Conservation (phyloP, 1,139 yeast species). For the Barnettozyma hawaiiensis region DNA sequence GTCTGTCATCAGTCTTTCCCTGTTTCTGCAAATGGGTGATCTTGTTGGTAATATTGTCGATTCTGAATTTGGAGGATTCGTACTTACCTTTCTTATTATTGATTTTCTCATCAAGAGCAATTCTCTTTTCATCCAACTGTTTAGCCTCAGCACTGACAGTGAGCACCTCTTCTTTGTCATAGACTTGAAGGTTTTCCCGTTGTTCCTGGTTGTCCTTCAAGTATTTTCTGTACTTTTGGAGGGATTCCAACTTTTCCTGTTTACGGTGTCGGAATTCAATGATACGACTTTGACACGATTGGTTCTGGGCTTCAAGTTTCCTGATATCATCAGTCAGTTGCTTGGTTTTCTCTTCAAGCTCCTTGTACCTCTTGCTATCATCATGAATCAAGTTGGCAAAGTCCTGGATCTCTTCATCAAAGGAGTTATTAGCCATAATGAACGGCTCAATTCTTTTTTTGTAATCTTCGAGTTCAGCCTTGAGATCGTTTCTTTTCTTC, state of each 20-base stretch:
- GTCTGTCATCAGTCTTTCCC: conserved; percentile 46
- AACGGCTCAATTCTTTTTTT: conserved; percentile 29
- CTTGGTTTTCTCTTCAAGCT: neutral
- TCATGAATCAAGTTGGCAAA: conserved; percentile 14
- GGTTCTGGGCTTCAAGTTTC: conserved; percentile 24
- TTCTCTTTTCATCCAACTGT: conserved; percentile 6
- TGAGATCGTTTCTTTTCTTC: conserved; percentile 38
- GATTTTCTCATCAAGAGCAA: conserved; percentile 6
- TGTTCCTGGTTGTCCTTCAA: conserved; percentile 24
- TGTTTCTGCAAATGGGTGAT: conserved; percentile 23
- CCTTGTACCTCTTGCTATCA: conserved; percentile 2
- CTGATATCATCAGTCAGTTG: conserved; percentile 15
- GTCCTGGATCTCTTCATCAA: conserved; percentile 16
- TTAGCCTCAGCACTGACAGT: conserved; percentile 4
- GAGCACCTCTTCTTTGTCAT: conserved; percentile 17
- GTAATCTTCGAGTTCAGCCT: conserved; percentile 32
- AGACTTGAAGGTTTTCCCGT: conserved; percentile 24
- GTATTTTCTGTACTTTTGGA: conserved; percentile 22
- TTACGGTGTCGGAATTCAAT: conserved; percentile 9
- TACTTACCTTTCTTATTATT: conserved; percentile 4
- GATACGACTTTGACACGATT: conserved; percentile 21
- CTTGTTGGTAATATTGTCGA: conserved; percentile 14
- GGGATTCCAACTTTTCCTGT: conserved; percentile 24
- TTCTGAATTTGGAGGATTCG: neutral
- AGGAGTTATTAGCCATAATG: conserved; percentile 20